Evolutionary conservation across 805 yeast genomes (phyloP).

Genomic region (Spencermartinsiella europaea): DNA sequence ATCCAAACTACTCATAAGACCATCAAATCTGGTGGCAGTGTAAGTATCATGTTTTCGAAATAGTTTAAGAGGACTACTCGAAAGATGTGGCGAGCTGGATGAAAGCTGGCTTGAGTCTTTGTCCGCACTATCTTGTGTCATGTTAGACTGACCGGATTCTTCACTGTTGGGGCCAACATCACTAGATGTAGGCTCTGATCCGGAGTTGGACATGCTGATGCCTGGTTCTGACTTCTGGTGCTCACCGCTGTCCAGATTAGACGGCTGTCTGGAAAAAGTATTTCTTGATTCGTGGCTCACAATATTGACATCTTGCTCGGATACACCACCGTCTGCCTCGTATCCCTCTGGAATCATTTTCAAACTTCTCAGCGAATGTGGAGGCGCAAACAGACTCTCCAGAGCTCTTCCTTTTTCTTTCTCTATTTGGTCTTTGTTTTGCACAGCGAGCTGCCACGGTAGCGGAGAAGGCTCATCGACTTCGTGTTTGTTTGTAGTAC

Average conservation of each 20-base stretch:
- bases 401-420: neutral
- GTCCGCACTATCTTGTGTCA: neutral
- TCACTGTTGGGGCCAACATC: neutral
- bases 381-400: neutral
- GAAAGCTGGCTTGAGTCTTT: constrained; percentile 6
- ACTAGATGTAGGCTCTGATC: neutral
- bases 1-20: constrained; percentile 21
- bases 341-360: neutral
- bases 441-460: neutral
- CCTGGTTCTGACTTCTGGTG: neutral
- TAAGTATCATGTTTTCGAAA: constrained; percentile 27
- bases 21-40: constrained; percentile 24
- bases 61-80: constrained; percentile 19
- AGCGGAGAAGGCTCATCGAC: neutral
- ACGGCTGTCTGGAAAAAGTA: too few species aligned
- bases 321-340: neutral
- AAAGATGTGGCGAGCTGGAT: too few species aligned
- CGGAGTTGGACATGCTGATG: neutral
- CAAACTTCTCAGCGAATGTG: neutral
- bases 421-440: neutral
- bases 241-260: too few species aligned
- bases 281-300: too few species aligned
- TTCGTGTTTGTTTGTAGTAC: neutral
- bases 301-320: too few species aligned
- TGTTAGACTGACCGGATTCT: too few species aligned